Evolutionary conservation across 768 basidiomycete genomes (phyloP).

Genomic region (Russula foetens): DNA sequence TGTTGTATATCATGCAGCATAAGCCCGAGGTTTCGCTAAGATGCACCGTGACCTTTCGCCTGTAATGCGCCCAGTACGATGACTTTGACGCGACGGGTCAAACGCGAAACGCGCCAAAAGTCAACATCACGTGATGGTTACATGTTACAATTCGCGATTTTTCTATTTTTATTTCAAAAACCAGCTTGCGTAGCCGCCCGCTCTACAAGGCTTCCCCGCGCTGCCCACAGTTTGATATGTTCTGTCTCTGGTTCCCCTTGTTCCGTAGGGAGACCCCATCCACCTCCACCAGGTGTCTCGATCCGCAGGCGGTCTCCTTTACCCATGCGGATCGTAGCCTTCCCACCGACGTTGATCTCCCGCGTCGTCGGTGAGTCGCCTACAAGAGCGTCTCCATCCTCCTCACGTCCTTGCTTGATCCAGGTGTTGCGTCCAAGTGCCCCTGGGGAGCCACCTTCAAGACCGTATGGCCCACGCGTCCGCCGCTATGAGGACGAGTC

Average conservation of each 20-base stretch:
- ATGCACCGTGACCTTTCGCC: background rate
- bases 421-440: conserved; percentile 78
- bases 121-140: conserved; percentile 15
- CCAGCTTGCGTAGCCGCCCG: conserved; percentile 48
- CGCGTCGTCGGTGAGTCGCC: conserved; percentile 60
- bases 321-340: conserved; percentile 82
- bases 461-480: conserved; percentile 78
- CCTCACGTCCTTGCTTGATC: conserved; percentile 60
- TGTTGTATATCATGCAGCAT: background rate
- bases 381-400: conserved; percentile 48
- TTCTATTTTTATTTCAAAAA: conserved; percentile 31
- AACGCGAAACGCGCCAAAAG: conserved; percentile 4
- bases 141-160: no score
- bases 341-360: conserved; percentile 82
- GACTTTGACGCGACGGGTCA: background rate
- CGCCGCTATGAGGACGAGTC: conserved; percentile 45
- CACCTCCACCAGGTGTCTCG: conserved; percentile 89
- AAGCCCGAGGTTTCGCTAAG: background rate
- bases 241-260: conserved; percentile 21
- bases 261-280: conserved; percentile 49
- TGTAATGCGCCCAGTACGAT: no score
- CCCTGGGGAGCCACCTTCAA: conserved; percentile 72
- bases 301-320: conserved; percentile 76
- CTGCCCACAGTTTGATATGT: conserved; percentile 50
- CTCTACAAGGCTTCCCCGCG: conserved; percentile 63